Percentiles rank a stretch among this genome's conserved stretches.
Conservation (phyloP, 2,329 filamentous ascomycete genomes). For the Colletotrichum sansevieriae region DNA sequence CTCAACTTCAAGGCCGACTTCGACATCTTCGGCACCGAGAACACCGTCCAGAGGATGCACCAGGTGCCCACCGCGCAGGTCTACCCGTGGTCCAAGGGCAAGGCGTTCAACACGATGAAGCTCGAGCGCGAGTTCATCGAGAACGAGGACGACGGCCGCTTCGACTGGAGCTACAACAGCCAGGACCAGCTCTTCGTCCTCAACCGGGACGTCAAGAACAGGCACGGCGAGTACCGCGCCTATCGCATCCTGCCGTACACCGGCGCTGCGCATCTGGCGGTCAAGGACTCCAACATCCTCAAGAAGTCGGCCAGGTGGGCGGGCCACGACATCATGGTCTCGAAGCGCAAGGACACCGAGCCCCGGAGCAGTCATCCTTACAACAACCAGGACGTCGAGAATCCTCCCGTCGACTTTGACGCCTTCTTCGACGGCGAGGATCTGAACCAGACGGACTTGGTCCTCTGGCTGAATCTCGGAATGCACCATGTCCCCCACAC, state of each 20-base stretch:
- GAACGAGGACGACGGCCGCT: slow-evolving; percentile 57
- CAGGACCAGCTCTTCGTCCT: slow-evolving; percentile 63
- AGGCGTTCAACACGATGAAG: slow-evolving; percentile 64
- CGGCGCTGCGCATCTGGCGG: slow-evolving; percentile 59
- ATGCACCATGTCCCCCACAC: slow-evolving; percentile 71
- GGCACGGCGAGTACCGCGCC: slow-evolving; percentile 64
- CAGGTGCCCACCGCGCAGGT: slow-evolving; percentile 49
- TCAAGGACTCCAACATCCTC: slow-evolving; percentile 61
- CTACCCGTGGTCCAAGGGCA: slow-evolving; percentile 64
- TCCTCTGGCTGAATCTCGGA: slow-evolving; percentile 66
- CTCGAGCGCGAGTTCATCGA: slow-evolving; percentile 57
- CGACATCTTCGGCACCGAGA: slow-evolving; percentile 62
- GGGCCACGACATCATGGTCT: slow-evolving; percentile 63
- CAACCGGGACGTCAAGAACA: slow-evolving; percentile 62
- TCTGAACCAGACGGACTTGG: slow-evolving; percentile 53
- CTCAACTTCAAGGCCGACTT: slow-evolving; percentile 68
- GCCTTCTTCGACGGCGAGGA: slow-evolving; percentile 59
- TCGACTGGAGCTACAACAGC: slow-evolving; percentile 63
- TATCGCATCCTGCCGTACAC: slow-evolving; percentile 61
- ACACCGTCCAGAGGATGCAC: slow-evolving; percentile 56
- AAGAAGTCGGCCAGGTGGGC: slow-evolving; percentile 62
- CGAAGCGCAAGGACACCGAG: slow-evolving; percentile 66
- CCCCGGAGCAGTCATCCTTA: slow-evolving; percentile 58
- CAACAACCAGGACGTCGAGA: slow-evolving; percentile 58
- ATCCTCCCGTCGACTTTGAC: slow-evolving; percentile 65